Conservation (phyloP, 768 basidiomycete genomes). For the Suillus decipiens region DNA sequence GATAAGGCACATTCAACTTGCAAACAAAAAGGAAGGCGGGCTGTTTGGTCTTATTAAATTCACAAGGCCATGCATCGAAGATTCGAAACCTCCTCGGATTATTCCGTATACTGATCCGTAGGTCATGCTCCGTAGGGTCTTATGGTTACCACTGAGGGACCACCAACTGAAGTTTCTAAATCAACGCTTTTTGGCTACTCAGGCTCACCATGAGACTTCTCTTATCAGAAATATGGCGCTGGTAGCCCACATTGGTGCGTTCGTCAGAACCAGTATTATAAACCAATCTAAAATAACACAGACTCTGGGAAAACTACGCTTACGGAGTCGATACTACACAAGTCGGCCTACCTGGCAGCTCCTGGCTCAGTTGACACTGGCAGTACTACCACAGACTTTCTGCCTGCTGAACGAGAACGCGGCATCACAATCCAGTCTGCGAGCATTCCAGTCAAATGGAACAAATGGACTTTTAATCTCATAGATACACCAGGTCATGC, state of each 20-base stretch:
- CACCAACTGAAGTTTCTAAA: not conserved
- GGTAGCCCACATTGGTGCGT: conserved; percentile 84
- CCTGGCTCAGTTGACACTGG: conserved; percentile 88
- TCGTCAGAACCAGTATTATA: not conserved
- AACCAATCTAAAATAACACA: conserved; percentile 27
- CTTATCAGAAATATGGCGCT: conserved; percentile 77
- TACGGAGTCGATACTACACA: conserved; percentile 83
- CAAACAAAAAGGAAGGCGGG: not conserved
- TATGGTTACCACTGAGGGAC: not conserved
- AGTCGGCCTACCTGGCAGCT: conserved; percentile 67
- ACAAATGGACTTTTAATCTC: conserved; percentile 81
- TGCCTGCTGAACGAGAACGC: conserved; percentile 86
- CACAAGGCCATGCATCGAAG: not conserved
- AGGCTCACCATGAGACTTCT: conserved; percentile 33
- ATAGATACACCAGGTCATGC: conserved; percentile 93
- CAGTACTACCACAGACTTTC: conserved; percentile 88
- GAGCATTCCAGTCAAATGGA: conserved; percentile 87
- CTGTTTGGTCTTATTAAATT: conserved; percentile 23
- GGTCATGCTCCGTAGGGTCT: conserved; percentile 23
- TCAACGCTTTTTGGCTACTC: conserved; percentile 26
- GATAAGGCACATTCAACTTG: no score
- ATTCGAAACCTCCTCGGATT: not conserved
- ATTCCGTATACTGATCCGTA: not conserved
- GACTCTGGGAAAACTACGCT: conserved; percentile 91
- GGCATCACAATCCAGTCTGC: conserved; percentile 94